These are phyloP conservation scores for Anthracocystis panici-leucophaei DNA, from an alignment of 1,284 basidiomycete species.

Conservation along the genomic window DNA sequence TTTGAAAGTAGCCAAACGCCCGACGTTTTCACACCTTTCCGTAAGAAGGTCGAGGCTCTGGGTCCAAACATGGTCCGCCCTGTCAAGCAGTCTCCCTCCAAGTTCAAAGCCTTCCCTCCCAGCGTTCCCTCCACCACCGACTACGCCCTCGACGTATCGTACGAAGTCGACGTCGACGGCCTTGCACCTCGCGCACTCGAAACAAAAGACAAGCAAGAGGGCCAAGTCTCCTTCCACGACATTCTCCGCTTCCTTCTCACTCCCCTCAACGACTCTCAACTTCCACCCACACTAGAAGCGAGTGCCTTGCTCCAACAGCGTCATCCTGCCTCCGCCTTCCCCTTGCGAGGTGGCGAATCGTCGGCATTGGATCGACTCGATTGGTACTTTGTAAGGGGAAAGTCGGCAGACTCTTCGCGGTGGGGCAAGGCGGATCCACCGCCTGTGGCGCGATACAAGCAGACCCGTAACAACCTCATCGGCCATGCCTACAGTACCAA, in stretches of 20 bases:
- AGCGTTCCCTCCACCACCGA: slow-evolving; percentile 51
- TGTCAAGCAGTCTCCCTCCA: slow-evolving; percentile 43
- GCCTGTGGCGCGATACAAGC: slow-evolving; percentile 72
- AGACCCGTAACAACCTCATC: slow-evolving; percentile 74
- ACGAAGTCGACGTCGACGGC: slow-evolving; percentile 65
- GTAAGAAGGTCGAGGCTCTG: slow-evolving; percentile 72
- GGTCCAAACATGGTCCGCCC: slow-evolving; percentile 69
- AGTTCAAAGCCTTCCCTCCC: slow-evolving; percentile 58
- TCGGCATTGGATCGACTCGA: slow-evolving; percentile 63
- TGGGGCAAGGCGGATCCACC: slow-evolving; percentile 66
- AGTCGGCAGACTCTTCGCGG: slow-evolving; percentile 57
- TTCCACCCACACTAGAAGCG: slow-evolving; percentile 53
- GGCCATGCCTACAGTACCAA: slow-evolving; percentile 74
- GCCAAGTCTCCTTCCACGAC: slow-evolving; percentile 64
- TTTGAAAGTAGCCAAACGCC: slow-evolving; percentile 71
- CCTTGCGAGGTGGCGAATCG: slow-evolving; percentile 61
- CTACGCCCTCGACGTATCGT: slow-evolving; percentile 63
- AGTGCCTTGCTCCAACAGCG: slow-evolving; percentile 58
- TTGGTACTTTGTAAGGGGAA: slow-evolving; percentile 66
- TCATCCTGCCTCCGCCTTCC: slow-evolving; percentile 64
- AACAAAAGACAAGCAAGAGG: slow-evolving; percentile 52
- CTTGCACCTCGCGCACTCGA: slow-evolving; percentile 47
- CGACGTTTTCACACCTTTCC: slow-evolving; percentile 73
- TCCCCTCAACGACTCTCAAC: slow-evolving; percentile 59
- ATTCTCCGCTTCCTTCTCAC: slow-evolving; percentile 60